Percentiles rank a stretch among this genome's conserved stretches.
These are phyloP conservation scores for Lophium mytilinum DNA, from an alignment of 495 filamentous ascomycete species.

Conservation along the genomic window DNA sequence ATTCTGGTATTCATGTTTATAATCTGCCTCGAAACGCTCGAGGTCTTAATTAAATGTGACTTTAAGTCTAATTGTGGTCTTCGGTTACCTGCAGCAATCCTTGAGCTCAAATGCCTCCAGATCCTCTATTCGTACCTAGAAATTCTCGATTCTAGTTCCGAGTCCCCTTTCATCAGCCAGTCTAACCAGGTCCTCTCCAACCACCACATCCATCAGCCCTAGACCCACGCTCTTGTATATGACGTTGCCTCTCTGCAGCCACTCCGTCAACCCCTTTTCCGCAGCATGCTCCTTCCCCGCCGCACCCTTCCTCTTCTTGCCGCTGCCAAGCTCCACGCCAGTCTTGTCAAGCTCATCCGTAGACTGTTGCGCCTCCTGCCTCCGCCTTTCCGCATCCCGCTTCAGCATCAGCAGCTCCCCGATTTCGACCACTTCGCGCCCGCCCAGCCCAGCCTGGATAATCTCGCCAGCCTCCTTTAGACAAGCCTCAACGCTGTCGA, in stretches of 20 bases:
- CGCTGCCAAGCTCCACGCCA: constrained; percentile 23
- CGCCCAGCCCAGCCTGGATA: constrained; percentile 62
- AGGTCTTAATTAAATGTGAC: too few relatives aligned
- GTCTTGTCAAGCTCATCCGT: constrained; percentile 6
- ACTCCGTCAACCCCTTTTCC: constrained; percentile 54
- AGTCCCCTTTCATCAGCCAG: constrained; percentile 64
- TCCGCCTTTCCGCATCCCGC: constrained; percentile 28
- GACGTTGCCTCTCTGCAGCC: constrained; percentile 75
- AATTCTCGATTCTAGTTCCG: constrained; percentile 64
- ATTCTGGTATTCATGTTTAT: too few relatives aligned
- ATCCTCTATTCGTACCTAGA: constrained; percentile 35
- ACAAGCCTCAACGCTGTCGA: constrained; percentile 73
- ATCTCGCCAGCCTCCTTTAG: constrained; percentile 85
- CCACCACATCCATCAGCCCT: constrained; percentile 71
- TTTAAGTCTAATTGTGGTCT: too few relatives aligned
- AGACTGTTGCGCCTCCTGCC: constrained; percentile 32
- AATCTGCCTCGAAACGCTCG: too few relatives aligned
- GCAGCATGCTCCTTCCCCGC: constrained; percentile 31
- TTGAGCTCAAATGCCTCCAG: too few relatives aligned
- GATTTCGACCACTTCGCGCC: constrained; percentile 72
- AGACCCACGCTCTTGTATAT: constrained; percentile 79
- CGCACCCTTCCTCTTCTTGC: constrained; percentile 22
- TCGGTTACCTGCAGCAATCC: too few relatives aligned
- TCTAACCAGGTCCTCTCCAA: constrained; percentile 66
- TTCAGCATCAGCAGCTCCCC: constrained; percentile 77